Base-by-base conservation (phyloP, 352 stramenopile species). In the Phytophthora pseudosyringae region DNA sequence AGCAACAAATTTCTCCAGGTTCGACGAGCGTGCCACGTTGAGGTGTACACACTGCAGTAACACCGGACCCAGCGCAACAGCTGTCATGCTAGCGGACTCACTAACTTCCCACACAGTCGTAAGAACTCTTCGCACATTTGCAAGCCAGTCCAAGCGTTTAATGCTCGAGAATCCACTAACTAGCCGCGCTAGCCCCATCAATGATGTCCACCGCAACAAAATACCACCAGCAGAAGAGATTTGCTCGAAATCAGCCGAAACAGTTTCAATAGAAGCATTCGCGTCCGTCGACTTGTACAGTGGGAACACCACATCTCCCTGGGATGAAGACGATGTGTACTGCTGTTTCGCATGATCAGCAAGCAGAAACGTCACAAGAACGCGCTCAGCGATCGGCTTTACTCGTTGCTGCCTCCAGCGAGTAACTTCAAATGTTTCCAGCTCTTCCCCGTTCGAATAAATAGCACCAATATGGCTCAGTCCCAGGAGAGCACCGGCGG, bases 91-190 rank as follows among this genome's bases (percentile, higher is more conserved):
- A 26, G 9, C 43, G n/a, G 35, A 64, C n/a, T 38, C 16, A 29
- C 18, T 46, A 12, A 46, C 8, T 71, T 57, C 31, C 78, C 73
- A 83, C 31, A 81, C 13, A 21, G 47, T 43, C 11, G 21, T 36
- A 44, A 91, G 57, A 39, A 85, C 11, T 15, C n/a, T 32, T 40
- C 50, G 75, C 18, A 88, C 9, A 43, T 81, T 81, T 13, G 41
- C 32, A 9, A 90, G 73, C 81, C 81, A 90, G 18, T 73, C 51
- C 46, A 78, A 28, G 6, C 64, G 50, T 33, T 65, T 60, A 38
- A 84, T 69, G 5, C 15, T 41, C 28, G 70, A 52, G 33, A 86
- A 80, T 8, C 62, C 64, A 36, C 29, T 49, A 26, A 61, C 62
- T 46, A 87, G 36, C 5, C 49, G 67, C 16, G 67, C 61, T 45